Percentiles rank a stretch among this genome's conserved stretches.
These are phyloP conservation scores for Suillus fuscotomentosus DNA, from an alignment of 768 basidiomycete genomes.

Conservation along the genomic window DNA sequence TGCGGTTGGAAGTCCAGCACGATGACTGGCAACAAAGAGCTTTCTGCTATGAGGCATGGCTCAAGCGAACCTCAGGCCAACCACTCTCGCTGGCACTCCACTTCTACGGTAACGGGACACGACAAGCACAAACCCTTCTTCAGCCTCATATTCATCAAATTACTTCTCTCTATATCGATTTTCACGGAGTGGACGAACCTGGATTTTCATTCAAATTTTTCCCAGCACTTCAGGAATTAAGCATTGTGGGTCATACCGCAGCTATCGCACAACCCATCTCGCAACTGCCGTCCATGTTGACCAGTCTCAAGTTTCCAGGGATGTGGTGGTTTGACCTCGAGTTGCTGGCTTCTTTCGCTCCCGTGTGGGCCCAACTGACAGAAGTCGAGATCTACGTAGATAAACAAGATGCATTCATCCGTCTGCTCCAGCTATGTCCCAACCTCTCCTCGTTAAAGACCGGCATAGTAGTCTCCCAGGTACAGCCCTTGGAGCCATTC, in stretches of 20 bases:
- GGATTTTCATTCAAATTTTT: no score
- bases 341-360: constrained; percentile 9
- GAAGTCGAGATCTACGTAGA: constrained; percentile 7
- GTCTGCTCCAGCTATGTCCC: constrained; percentile 17
- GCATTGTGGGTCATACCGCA: not conserved
- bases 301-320: constrained; percentile 12
- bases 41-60: not conserved
- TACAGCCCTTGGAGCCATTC: not conserved
- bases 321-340: constrained; percentile 6
- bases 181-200: no score
- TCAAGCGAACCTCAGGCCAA: not conserved
- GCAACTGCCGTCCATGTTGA: constrained; percentile 3
- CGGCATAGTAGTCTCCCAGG: not conserved
- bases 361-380: constrained; percentile 19
- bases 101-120: rapidly evolving
- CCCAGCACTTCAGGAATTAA: constrained; percentile 17
- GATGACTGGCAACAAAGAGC: not conserved
- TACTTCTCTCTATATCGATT: no score
- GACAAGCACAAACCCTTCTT: not conserved
- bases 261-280: not conserved
- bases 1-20: no score
- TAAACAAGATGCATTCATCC: constrained; percentile 4
- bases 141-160: no score
- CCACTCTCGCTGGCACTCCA: not conserved
- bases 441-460: constrained; percentile 7